These are phyloP conservation scores for Ceratobasidium theobromae DNA, from an alignment of 1,284 basidiomycete species.

Conservation along the genomic window DNA sequence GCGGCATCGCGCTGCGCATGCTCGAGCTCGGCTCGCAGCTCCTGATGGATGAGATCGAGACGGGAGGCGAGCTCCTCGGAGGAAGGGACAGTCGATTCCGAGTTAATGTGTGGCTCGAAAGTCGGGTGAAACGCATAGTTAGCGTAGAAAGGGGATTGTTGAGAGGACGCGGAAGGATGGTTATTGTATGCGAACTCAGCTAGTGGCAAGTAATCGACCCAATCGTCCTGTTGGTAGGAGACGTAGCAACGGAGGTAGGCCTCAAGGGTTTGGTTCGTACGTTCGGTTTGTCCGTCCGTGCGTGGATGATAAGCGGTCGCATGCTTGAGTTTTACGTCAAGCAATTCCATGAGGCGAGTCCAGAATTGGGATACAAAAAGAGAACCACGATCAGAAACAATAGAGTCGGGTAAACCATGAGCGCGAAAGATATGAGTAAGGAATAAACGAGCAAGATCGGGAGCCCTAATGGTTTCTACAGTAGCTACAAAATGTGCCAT, in stretches of 20 bases:
- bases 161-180: slow-evolving; percentile 16
- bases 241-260: slow-evolving; percentile 37
- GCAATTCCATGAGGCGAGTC: slow-evolving; percentile 29
- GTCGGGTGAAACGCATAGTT: slow-evolving; percentile 46
- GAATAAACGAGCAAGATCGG: slow-evolving; percentile 2
- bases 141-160: slow-evolving; percentile 48
- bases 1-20: slow-evolving; percentile 41
- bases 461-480: not conserved
- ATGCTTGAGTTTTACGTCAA: slow-evolving; percentile 32
- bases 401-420: slow-evolving; percentile 36
- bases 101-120: slow-evolving; percentile 39
- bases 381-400: slow-evolving; percentile 40
- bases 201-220: slow-evolving; percentile 36
- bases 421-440: not conserved
- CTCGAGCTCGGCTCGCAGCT: slow-evolving; percentile 41
- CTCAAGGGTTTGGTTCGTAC: slow-evolving; percentile 42
- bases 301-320: slow-evolving; percentile 44
- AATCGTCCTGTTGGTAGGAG: slow-evolving; percentile 38
- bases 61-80: slow-evolving; percentile 38
- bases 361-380: slow-evolving; percentile 39
- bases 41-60: slow-evolving; percentile 37
- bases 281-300: slow-evolving; percentile 44
- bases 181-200: slow-evolving; percentile 38
- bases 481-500: slow-evolving; percentile 26
- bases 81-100: slow-evolving; percentile 39